Evolutionary conservation across 2,329 filamentous ascomycete genomes (phyloP).

Genomic region (Cryoendolithus antarcticus): DNA sequence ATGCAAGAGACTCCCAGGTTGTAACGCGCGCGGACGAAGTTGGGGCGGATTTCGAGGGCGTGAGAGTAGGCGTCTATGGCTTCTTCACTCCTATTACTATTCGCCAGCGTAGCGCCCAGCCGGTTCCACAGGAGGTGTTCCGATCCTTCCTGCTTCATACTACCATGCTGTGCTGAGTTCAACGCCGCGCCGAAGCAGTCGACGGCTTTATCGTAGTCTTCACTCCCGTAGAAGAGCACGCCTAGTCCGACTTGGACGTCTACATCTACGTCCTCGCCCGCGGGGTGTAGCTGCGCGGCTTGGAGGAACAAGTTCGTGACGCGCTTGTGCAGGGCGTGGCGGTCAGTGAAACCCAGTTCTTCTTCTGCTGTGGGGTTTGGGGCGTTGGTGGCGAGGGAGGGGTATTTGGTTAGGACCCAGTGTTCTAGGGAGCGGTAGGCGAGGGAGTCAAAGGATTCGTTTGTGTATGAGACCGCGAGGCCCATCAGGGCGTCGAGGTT

Average conservation of each 20-base stretch:
- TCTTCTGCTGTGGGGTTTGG: constrained; percentile 11
- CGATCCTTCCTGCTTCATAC: constrained; percentile 72
- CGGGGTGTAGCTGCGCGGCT: constrained; percentile 81
- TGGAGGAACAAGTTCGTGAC: constrained; percentile 85
- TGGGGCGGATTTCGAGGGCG: constrained; percentile 76
- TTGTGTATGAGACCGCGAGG: constrained; percentile 90
- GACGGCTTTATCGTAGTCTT: constrained; percentile 96
- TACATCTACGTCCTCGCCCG: constrained; percentile 91
- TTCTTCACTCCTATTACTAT: constrained; percentile 85
- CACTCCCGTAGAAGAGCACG: constrained; percentile 92
- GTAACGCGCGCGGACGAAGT: constrained; percentile 94
- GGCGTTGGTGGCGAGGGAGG: constrained; percentile 58
- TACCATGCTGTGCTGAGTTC: constrained; percentile 70
- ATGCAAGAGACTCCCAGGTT: constrained; percentile 95
- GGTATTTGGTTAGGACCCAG: constrained; percentile 94
- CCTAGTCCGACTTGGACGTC: constrained; percentile 96
- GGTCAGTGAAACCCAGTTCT: constrained; percentile 88
- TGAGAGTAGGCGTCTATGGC: constrained; percentile 95
- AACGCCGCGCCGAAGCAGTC: constrained; percentile 95
- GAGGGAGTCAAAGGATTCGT: constrained; percentile 95
- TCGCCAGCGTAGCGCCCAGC: constrained; percentile 87
- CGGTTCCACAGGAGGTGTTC: constrained; percentile 95
- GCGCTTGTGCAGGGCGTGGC: constrained; percentile 75
- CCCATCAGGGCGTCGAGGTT: constrained; percentile 90
- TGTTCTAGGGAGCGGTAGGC: constrained; percentile 93